Evolutionary conservation across 306 rosid species (phyloP).

Genomic region (Abrus precatorius): DNA sequence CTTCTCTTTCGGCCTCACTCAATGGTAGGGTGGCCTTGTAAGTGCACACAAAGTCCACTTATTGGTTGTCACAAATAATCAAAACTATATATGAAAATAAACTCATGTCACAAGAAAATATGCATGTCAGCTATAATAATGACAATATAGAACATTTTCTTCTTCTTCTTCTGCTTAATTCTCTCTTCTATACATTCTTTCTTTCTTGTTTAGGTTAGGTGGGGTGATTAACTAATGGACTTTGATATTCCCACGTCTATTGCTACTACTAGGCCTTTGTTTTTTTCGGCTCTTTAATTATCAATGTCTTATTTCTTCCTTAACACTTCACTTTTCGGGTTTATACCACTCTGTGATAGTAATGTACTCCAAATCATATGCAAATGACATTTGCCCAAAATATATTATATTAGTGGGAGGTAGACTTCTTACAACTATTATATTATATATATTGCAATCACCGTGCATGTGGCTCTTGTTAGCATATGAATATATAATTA

Average conservation of each 20-base stretch:
- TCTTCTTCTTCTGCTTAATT: neutral
- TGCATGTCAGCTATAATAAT: conserved; percentile 40
- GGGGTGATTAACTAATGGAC: conserved; percentile 42
- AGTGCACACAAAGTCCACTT: conserved; percentile 44
- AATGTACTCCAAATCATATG: conserved; percentile 46
- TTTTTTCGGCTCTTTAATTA: neutral
- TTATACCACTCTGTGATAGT: conserved; percentile 36
- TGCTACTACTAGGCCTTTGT: conserved; percentile 14
- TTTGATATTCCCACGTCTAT: conserved; percentile 30
- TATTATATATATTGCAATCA: neutral
- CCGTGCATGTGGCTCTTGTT: conserved; percentile 40
- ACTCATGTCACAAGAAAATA: neutral
- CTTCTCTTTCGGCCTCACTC: conserved; percentile 46
- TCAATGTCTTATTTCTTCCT: conserved; percentile 41
- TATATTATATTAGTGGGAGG: conserved; percentile 1
- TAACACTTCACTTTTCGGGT: conserved; percentile 30
- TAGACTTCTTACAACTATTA: conserved; percentile 13
- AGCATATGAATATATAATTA: neutral
- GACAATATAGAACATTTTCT: conserved; percentile 29
- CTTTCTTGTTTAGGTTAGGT: conserved; percentile 18
- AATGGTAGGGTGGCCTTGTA: conserved; percentile 41
- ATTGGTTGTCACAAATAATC: conserved; percentile 7
- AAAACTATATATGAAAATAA: neutral
- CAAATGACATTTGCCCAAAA: conserved; percentile 23
- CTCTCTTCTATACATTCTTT: neutral